phyloP scores from a whole-genome alignment of 2,329 filamentous ascomycete genomes.

The Trichocomaceae sp. region DNA sequence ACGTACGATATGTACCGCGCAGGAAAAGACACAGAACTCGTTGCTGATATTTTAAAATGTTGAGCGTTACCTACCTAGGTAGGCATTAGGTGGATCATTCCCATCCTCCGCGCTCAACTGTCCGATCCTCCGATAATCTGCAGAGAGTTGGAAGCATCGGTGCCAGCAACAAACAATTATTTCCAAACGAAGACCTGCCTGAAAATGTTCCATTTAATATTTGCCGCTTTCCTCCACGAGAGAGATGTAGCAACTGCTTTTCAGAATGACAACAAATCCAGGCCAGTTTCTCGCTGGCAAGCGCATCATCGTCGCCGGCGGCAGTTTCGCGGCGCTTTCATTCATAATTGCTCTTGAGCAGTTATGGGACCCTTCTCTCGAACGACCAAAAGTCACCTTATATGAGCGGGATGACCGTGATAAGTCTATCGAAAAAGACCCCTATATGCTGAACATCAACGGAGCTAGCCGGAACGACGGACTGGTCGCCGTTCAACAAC shows the following conservation, averaged over 20 bases:
- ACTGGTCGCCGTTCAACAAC: background rate
- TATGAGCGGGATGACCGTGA: conserved; percentile 1
- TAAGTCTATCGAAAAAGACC: conserved; percentile 4
- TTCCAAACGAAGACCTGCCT: too few relatives aligned
- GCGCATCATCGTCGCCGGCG: conserved; percentile 40
- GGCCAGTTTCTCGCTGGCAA: conserved; percentile 25
- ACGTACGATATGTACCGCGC: too few relatives aligned
- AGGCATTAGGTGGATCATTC: too few relatives aligned
- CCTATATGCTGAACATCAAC: conserved; percentile 6
- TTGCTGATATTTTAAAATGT: too few relatives aligned
- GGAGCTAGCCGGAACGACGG: conserved; percentile 5
- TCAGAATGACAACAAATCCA: background rate
- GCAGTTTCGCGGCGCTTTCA: conserved; percentile 38
- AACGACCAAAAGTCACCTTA: conserved; percentile 27
- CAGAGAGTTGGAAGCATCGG: too few relatives aligned
- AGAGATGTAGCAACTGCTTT: background rate
- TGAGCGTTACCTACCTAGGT: too few relatives aligned
- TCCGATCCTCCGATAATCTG: background rate
- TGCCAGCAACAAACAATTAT: background rate
- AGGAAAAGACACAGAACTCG: too few relatives aligned
- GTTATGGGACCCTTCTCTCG: conserved; percentile 26
- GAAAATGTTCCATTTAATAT: background rate
- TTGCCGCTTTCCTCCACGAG: background rate
- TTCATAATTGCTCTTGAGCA: conserved; percentile 38
- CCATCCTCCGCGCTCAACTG: background rate